These are phyloP conservation scores for Apiospora aurea DNA, from an alignment of 2,329 filamentous ascomycete species.

Conservation along the genomic window DNA sequence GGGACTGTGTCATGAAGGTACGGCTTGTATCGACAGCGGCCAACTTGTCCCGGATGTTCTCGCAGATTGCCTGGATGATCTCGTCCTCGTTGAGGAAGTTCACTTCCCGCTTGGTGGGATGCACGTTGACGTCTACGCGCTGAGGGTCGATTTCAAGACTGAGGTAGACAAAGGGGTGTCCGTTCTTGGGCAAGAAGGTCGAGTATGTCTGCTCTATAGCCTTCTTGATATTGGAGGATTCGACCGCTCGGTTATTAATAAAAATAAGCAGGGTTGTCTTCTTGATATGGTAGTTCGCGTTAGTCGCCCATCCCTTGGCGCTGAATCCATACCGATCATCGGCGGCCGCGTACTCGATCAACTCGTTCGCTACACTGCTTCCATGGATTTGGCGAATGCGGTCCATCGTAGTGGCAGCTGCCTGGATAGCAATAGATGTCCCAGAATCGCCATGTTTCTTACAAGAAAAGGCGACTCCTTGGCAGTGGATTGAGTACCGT, in stretches of 20 bases:
- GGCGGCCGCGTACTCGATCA: slow-evolving; percentile 76
- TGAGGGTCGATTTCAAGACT: slow-evolving; percentile 91
- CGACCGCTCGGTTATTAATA: slow-evolving; percentile 95
- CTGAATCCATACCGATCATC: slow-evolving; percentile 86
- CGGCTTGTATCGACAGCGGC: slow-evolving; percentile 91
- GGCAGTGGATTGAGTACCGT: slow-evolving; percentile 90
- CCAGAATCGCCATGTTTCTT: slow-evolving; percentile 94
- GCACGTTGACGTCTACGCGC: slow-evolving; percentile 94
- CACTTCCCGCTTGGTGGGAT: slow-evolving; percentile 95
- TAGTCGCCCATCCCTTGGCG: slow-evolving; percentile 82
- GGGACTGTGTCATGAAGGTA: slow-evolving; percentile 91
- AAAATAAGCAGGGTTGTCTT: slow-evolving; percentile 88
- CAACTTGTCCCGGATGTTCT: slow-evolving; percentile 77
- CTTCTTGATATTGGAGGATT: slow-evolving; percentile 87
- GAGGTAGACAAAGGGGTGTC: slow-evolving; percentile 92
- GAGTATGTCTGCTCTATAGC: slow-evolving; percentile 90
- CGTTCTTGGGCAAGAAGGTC: slow-evolving; percentile 87
- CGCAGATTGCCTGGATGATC: slow-evolving; percentile 86
- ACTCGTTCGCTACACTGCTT: slow-evolving; percentile 82
- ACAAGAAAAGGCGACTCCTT: slow-evolving; percentile 91
- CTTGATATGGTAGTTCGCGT: slow-evolving; percentile 94
- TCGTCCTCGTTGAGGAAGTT: slow-evolving; percentile 98
- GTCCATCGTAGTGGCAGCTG: slow-evolving; percentile 75
- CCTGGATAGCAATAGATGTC: slow-evolving; percentile 80
- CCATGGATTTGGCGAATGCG: slow-evolving; percentile 92